Conservation (phyloP, 768 basidiomycete species). For the Mycena amicta region DNA sequence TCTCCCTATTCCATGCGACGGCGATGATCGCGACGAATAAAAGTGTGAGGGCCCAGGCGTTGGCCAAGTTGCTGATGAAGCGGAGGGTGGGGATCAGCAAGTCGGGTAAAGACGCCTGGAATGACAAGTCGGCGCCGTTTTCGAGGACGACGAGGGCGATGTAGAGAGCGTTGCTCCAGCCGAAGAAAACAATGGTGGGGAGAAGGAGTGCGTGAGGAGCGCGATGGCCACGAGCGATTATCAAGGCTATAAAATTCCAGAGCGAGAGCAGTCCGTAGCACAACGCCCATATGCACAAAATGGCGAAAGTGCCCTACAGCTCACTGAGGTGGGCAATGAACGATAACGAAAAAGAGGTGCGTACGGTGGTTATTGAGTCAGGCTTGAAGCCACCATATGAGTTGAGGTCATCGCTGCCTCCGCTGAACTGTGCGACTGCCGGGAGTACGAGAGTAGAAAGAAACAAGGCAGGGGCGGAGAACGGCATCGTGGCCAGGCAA, state of each 20-base stretch:
- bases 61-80: slow-evolving; percentile 7
- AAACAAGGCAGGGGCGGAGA: slow-evolving; percentile 1
- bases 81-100: slow-evolving; percentile 2
- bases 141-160: slow-evolving; percentile 8
- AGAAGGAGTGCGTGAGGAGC: slow-evolving; percentile 14
- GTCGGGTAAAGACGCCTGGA: background rate
- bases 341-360: background rate
- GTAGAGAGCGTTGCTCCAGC: slow-evolving; percentile 15
- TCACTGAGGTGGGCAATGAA: background rate
- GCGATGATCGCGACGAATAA: slow-evolving; percentile 15
- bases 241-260: slow-evolving; percentile 14
- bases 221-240: slow-evolving; percentile 14
- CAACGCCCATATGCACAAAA: slow-evolving; percentile 15
- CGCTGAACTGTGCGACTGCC: slow-evolving; percentile 10
- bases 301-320: slow-evolving; percentile 12
- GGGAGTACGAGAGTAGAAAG: slow-evolving; percentile 13
- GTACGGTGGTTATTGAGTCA: slow-evolving; percentile 12
- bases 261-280: slow-evolving; percentile 1
- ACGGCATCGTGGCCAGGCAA: slow-evolving; percentile 2
- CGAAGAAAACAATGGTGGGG: slow-evolving; percentile 14
- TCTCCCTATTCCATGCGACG: slow-evolving; percentile 15
- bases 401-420: background rate
- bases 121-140: background rate
- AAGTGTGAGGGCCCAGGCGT: slow-evolving; percentile 12
- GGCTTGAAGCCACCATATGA: slow-evolving; percentile 9